Evolutionary conservation across 1,284 basidiomycete species (phyloP), one percentile per base, ranked within the genome.

Genomic region (Rugiboletus extremiorientalis): DNA sequence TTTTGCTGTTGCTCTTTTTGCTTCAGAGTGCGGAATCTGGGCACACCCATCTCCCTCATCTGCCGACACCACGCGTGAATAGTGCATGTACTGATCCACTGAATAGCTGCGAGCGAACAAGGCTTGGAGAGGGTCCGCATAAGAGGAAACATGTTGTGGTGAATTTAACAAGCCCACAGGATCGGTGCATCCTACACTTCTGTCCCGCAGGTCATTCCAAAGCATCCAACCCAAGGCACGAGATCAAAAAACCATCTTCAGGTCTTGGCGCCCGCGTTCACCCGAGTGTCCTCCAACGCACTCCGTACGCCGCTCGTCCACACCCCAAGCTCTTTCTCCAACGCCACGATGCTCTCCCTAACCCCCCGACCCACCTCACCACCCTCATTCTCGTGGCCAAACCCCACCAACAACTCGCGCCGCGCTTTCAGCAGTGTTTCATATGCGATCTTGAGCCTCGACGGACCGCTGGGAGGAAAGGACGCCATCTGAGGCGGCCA

Each of bases 251-350:
- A 6, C 10, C 30, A 41, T 37, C 25, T 9, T 63, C 36, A 66
- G 1, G 28, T 23, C 30, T 45, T 48, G 15, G 52, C 34, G 22
- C 31, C 45, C 54, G 15, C 20, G n/a, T 16, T 54, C 11, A 31
- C 37, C 23, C 51, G 44, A 3, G 27, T 38, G 27, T 72, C 69
- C 45, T 68, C 65, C 48, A 73, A 42, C 28, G 50, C 61, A 40
- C 73, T 74, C 48, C 65, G 71, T 25, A 71, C 44, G 2, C 72
- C 71, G 12, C 54, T 62, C 34, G 58, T 81, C 88, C 88, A 92
- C 16, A 84, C 79, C 1, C 76, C 80, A 28, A 91, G 69, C 70
- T 92, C 89, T 67, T 80, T 84, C 71, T 92, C 89, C 25, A 89
- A 60, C 12, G 78, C 69, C 12, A 84, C 82, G 15, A 85, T 66